Evolutionary conservation across 768 basidiomycete genomes (phyloP), one percentile per base, ranked within the genome.

Genomic region (Favolaschia claudopus): DNA sequence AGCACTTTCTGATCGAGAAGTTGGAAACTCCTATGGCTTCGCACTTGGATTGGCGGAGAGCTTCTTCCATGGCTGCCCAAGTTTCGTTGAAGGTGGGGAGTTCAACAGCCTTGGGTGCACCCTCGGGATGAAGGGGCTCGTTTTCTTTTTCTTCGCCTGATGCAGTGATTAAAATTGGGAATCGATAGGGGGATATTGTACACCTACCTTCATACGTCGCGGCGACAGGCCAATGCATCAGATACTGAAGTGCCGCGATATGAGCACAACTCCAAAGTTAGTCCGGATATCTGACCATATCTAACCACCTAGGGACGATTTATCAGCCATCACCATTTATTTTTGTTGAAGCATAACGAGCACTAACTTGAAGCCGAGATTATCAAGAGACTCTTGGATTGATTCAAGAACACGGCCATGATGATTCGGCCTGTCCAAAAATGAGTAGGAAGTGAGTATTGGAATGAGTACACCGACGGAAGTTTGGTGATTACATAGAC

Each of bases 401-500:
- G 67, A 69, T 29, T 70, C 68, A 19, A 62, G 40, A 3, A 77
- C 73, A 14, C 69, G 49, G n/a, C 38, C 46, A 39, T 66, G 69
- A 43, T 74, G 69, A 42, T 70, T 51, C 3, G 57, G 46, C 46
- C 51, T 64, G 36, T 40, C 53, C 45, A 32, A 17, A 19, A 29
- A 42, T 17, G 22, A 24, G 13, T 36, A 9, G 29, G 19, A 39
- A 27, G 15, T 13, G 15, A n/a, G 17, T 27, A 13, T 5, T 19
- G 14, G 12, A 33, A 45, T 5, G n/a, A n/a, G 8, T 39, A 25
- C 4, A 46, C 60, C 25, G 39, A 76, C 74, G 69, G 64, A 47
- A 80, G 67, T 55, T 82, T 83, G 6, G 80, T 79, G n/a, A 76
- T 75, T 17, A 81, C 65, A 64, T 77, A 80, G 40, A 80, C 62